These are phyloP conservation scores for Solanum etuberosum DNA, from an alignment of 257 asterid genomes.

Conservation along the genomic window DNA sequence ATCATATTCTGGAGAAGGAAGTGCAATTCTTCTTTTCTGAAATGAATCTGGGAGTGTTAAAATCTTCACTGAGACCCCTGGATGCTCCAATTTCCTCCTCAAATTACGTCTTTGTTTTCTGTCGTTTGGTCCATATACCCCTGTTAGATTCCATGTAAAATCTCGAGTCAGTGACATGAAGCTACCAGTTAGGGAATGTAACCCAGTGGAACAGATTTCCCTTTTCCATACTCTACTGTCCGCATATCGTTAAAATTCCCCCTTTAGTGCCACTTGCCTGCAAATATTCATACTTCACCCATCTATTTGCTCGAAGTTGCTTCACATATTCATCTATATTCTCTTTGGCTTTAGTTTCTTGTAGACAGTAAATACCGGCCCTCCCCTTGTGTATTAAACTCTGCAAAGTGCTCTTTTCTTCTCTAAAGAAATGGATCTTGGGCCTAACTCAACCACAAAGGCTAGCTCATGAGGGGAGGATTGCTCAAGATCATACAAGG, in stretches of 20 bases:
- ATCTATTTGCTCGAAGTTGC: background rate
- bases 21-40: background rate
- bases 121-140: background rate
- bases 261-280: background rate
- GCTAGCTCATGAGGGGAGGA: background rate
- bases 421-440: background rate
- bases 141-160: background rate
- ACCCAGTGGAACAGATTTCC: background rate
- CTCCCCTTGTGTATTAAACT: background rate
- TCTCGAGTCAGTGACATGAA: background rate
- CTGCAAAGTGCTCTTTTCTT: background rate
- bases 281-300: background rate
- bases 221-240: background rate
- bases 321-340: background rate
- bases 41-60: background rate
- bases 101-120: background rate
- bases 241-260: background rate
- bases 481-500: background rate
- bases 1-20: background rate
- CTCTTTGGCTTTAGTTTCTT: background rate
- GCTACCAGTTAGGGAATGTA: background rate
- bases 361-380: background rate
- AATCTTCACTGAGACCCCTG: background rate
- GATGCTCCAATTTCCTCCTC: background rate
- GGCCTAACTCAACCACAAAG: background rate